Conservation (phyloP, 1,284 basidiomycete species). For the Ceratobasidium sp. region DNA sequence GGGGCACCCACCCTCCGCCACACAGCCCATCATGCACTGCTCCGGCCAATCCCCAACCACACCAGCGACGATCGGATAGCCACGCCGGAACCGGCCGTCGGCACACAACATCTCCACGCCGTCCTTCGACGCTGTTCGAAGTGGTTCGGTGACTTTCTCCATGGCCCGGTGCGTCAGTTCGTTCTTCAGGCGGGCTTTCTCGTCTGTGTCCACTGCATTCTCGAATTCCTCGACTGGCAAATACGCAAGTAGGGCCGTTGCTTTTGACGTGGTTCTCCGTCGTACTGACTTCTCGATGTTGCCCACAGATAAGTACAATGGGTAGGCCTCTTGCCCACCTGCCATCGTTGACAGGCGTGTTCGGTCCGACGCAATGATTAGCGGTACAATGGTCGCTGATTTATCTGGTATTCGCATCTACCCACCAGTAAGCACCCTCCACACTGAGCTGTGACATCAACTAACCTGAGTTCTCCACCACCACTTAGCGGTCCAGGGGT, state of each 20-base stretch:
- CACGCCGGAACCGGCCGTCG: background rate
- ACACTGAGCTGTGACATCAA: background rate
- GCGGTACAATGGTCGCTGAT: background rate
- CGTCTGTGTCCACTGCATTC: background rate
- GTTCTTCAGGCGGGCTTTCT: background rate
- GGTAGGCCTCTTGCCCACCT: slow-evolving; percentile 2
- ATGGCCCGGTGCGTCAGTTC: slow-evolving; percentile 4
- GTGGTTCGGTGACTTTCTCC: background rate
- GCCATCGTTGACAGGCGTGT: slow-evolving; percentile 8
- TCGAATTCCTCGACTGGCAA: slow-evolving; percentile 34
- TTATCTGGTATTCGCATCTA: background rate
- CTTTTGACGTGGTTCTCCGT: slow-evolving; percentile 7
- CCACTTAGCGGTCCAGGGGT: slow-evolving; percentile 32
- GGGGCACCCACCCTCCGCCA: background rate
- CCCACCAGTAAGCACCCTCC: background rate
- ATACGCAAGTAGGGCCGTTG: slow-evolving; percentile 42
- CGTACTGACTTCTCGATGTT: slow-evolving; percentile 43
- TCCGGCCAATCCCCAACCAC: background rate
- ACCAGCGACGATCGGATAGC: slow-evolving; percentile 2
- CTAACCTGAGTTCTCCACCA: slow-evolving; percentile 42
- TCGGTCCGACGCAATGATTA: slow-evolving; percentile 21
- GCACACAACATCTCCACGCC: slow-evolving; percentile 15
- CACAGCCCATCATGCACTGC: background rate
- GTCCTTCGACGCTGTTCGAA: background rate
- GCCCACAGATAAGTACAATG: slow-evolving; percentile 27